phyloP scores from a whole-genome alignment of 495 filamentous ascomycete species.

The Sporormia fimetaria region DNA sequence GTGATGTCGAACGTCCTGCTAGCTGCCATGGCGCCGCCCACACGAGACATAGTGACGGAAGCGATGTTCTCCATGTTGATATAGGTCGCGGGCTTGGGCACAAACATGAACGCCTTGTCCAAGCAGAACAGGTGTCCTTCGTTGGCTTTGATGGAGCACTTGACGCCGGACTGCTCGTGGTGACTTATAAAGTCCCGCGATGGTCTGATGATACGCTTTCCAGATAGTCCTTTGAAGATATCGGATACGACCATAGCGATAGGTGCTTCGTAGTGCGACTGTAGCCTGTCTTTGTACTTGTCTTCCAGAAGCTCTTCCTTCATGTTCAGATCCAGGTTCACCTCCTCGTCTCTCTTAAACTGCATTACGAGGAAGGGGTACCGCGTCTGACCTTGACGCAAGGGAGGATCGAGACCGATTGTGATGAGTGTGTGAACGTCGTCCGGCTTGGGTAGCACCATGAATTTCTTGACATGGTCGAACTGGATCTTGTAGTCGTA shows the following conservation, averaged over 20 bases:
- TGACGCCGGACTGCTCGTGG: slow-evolving; percentile 87
- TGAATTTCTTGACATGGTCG: slow-evolving; percentile 94
- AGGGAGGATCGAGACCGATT: slow-evolving; percentile 87
- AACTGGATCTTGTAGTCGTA: slow-evolving; percentile 99
- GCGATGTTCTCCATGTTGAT: slow-evolving; percentile 84
- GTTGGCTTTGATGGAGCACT: slow-evolving; percentile 98
- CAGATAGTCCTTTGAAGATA: slow-evolving; percentile 85
- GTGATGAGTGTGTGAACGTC: slow-evolving; percentile 91
- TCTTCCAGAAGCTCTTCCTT: slow-evolving; percentile 68
- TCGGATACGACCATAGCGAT: slow-evolving; percentile 83
- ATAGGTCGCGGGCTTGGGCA: slow-evolving; percentile 95
- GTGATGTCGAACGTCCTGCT: slow-evolving; percentile 96
- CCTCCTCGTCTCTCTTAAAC: slow-evolving; percentile 94
- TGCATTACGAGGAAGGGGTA: slow-evolving; percentile 99
- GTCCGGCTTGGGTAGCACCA: slow-evolving; percentile 94
- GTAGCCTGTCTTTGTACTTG: slow-evolving; percentile 83
- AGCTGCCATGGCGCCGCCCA: slow-evolving; percentile 85
- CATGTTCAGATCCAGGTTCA: slow-evolving; percentile 92
- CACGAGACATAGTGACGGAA: slow-evolving; percentile 87
- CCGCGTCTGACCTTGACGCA: slow-evolving; percentile 93
- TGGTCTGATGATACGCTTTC: slow-evolving; percentile 86
- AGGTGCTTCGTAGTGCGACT: slow-evolving; percentile 79
- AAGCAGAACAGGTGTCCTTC: slow-evolving; percentile 95
- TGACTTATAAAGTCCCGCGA: slow-evolving; percentile 90
- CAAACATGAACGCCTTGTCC: slow-evolving; percentile 98